phyloP scores from a whole-genome alignment of 2,329 filamentous ascomycete species.

The Diplodia mutila region DNA sequence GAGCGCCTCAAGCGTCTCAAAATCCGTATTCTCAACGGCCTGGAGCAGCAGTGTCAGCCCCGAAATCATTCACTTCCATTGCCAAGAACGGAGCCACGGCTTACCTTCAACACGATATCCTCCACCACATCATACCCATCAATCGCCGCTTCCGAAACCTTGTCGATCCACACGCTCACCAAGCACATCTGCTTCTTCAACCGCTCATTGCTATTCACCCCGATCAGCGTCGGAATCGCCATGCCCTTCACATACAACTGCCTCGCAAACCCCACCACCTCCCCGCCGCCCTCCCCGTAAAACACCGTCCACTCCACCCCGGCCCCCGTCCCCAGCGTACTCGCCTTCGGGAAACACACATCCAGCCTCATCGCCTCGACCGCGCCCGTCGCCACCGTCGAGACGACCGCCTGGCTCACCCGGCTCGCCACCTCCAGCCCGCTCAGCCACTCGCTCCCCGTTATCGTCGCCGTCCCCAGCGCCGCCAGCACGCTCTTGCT shows the following conservation, averaged over 20 bases:
- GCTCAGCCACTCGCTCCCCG: slow-evolving; percentile 32
- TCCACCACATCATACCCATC: slow-evolving; percentile 64
- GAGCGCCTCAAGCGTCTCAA: slow-evolving; percentile 54
- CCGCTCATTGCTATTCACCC: slow-evolving; percentile 74
- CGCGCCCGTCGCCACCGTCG: slow-evolving; percentile 35
- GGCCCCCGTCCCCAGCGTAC: slow-evolving; percentile 65
- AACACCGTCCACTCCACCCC: slow-evolving; percentile 46
- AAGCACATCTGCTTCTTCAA: slow-evolving; percentile 66
- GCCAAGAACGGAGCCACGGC: slow-evolving; percentile 30
- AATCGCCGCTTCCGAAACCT: slow-evolving; percentile 43
- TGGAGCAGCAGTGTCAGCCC: slow-evolving; percentile 28
- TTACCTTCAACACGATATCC: slow-evolving; percentile 63
- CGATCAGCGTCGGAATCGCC: slow-evolving; percentile 69
- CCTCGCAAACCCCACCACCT: slow-evolving; percentile 42
- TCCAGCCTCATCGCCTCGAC: slow-evolving; percentile 54
- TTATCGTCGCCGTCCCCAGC: slow-evolving; percentile 26
- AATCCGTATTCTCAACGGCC: slow-evolving; percentile 48
- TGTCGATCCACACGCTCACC: slow-evolving; percentile 65
- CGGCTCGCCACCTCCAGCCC: slow-evolving; percentile 32
- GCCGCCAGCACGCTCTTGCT: slow-evolving; percentile 65
- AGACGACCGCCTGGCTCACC: slow-evolving; percentile 29
- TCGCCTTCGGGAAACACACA: slow-evolving; percentile 68
- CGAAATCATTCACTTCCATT: not conserved
- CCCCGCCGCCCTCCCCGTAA: slow-evolving; percentile 60
- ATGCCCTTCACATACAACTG: slow-evolving; percentile 60